Evolutionary conservation across 176 grass and related monocot species (phyloP).

Genomic region (Avena atlantica): DNA sequence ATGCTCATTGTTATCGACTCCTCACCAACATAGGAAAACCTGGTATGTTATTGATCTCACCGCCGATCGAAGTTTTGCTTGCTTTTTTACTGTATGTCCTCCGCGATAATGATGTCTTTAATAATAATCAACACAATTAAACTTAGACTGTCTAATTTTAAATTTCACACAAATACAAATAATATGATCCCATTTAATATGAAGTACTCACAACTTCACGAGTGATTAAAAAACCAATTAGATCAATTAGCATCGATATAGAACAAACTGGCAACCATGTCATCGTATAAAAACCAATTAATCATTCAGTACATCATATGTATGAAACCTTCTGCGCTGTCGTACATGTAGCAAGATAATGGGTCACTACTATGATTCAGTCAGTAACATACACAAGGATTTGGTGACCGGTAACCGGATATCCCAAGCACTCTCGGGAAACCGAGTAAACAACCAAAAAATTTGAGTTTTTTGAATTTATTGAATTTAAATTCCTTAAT

Average conservation of each 20-base stretch:
- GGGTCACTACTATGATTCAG: neutral
- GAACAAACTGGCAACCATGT: neutral
- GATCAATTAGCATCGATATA: neutral
- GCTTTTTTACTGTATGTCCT: too few relatives aligned
- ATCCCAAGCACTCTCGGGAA: constrained; percentile 65
- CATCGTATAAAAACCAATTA: neutral
- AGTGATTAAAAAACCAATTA: neutral
- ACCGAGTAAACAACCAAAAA: constrained; percentile 69
- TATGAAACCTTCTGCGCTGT: neutral
- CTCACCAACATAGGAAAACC: too few relatives aligned
- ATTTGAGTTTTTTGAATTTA: neutral
- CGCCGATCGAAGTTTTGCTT: too few relatives aligned
- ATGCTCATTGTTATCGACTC: too few relatives aligned
- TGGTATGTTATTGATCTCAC: too few relatives aligned
- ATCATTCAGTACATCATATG: neutral
- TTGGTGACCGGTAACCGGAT: constrained; percentile 29
- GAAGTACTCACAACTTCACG: neutral
- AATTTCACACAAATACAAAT: constrained; percentile 1
- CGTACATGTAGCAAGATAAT: neutral
- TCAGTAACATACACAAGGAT: neutral
- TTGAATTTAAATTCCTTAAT: too few relatives aligned
- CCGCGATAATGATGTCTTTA: too few relatives aligned
- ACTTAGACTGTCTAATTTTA: neutral
- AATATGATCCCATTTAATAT: neutral
- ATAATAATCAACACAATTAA: too few relatives aligned